Evolutionary conservation across 768 basidiomycete genomes (phyloP), one percentile per base, ranked within the genome.

Genomic region (button mushroom (Agaricus bisporus)): DNA sequence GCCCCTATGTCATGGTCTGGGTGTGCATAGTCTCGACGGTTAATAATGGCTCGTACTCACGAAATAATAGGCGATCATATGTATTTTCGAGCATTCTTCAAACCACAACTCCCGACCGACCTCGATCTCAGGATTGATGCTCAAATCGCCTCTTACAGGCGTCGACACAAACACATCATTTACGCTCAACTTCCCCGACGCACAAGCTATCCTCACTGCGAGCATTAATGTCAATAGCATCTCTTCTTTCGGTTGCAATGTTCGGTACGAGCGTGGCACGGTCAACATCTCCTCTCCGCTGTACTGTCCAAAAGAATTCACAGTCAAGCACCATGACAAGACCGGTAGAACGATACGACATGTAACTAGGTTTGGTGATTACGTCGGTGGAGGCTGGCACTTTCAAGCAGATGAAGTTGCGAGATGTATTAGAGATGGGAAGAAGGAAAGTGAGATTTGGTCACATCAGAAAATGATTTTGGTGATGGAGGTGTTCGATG

Each of bases 351-450:
- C 44, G 4, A 41, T 55, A 29, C 72, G 72, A 47, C 85, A 88
- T 62, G 86, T 88, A 63, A 81, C 73, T 43, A 75, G 68, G 54
- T 66, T 61, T 25, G 81, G 86, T 56, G 73, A 80, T 39, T 84
- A 85, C 61, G 68, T 75, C 4, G 89, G 88, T 9, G 73, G 71
- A 32, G 92, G 91, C 7, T 89, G 81, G 86, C 81, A 90, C 66
- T 95, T 85, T 67, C 80, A 94, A 67, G 91, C 91, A 3, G 92
- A 95, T 61, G 91, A 94, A 56, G 90, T 91, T 10, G 91, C 88
- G 15, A 69, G 88, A 45, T 89, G 86, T 62, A 71, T 91, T 18
- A 68, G 82, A 37, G 85, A 85, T 49, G 86, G 86, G 2, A 88
- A 85, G 73, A 69, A 70, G 22, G 83, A 93, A 68, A 91, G 89